Conservation (phyloP, 352 stramenopile species). For the Phytophthora lateralis region DNA sequence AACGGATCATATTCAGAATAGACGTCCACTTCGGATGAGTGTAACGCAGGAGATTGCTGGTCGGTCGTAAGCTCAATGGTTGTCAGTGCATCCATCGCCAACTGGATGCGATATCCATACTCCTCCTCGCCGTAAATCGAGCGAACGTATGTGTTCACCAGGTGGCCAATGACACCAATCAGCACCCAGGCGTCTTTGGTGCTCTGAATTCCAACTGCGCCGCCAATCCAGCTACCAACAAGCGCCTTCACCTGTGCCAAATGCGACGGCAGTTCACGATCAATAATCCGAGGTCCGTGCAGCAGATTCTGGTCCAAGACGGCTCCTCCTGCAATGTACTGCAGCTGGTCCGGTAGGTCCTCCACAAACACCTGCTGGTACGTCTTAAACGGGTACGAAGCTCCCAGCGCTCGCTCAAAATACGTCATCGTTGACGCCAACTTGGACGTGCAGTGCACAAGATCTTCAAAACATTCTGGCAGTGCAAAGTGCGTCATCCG, state of each 20-base stretch:
- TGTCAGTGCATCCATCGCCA: slow-evolving; percentile 84
- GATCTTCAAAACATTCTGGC: slow-evolving; percentile 75
- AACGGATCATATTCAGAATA: slow-evolving; percentile 84
- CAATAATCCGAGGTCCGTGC: slow-evolving; percentile 81
- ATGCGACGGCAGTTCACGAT: slow-evolving; percentile 80
- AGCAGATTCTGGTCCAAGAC: slow-evolving; percentile 83
- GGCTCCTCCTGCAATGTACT: slow-evolving; percentile 68
- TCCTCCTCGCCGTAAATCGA: slow-evolving; percentile 84
- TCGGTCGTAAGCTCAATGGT: slow-evolving; percentile 85
- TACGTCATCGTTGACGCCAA: slow-evolving; percentile 78
- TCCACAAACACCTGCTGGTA: slow-evolving; percentile 90
- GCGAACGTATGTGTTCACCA: slow-evolving; percentile 84
- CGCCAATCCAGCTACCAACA: slow-evolving; percentile 80
- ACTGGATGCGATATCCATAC: slow-evolving; percentile 85
- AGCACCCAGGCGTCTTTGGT: slow-evolving; percentile 88
- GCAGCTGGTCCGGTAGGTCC: slow-evolving; percentile 74
- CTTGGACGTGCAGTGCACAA: slow-evolving; percentile 78
- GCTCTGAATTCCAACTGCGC: slow-evolving; percentile 81
- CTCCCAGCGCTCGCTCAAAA: slow-evolving; percentile 74
- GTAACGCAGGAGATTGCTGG: slow-evolving; percentile 58
- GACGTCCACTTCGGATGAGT: slow-evolving; percentile 83
- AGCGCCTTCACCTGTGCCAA: slow-evolving; percentile 81
- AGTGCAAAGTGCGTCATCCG: slow-evolving; percentile 86
- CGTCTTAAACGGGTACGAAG: slow-evolving; percentile 83
- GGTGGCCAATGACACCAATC: slow-evolving; percentile 78